These are phyloP conservation scores for Hirschfeldia incana DNA, from an alignment of 345 rosid genomes.

Conservation along the genomic window DNA sequence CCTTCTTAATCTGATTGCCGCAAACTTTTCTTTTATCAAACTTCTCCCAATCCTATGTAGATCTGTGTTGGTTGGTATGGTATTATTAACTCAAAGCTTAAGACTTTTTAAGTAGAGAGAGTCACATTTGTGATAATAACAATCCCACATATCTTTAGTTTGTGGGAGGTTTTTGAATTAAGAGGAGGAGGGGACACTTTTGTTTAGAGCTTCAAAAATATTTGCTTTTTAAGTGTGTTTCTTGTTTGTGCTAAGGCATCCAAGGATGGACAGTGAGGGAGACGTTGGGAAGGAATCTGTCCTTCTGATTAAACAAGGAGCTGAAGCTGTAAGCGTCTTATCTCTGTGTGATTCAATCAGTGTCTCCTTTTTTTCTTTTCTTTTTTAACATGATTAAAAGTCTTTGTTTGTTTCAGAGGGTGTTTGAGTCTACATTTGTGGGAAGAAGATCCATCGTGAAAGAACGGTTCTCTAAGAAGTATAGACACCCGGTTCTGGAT, in stretches of 20 bases:
- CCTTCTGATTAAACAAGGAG: slow-evolving; percentile 70
- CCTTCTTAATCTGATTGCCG: no score
- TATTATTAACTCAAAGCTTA: no score
- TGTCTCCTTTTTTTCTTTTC: background rate
- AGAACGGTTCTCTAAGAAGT: slow-evolving; percentile 94
- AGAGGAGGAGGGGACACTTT: no score
- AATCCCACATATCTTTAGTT: no score
- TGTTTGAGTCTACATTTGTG: slow-evolving; percentile 75
- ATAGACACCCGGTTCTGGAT: slow-evolving; percentile 89
- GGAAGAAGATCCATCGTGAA: slow-evolving; percentile 75
- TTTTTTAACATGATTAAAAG: background rate
- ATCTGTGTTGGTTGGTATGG: no score
- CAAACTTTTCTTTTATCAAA: no score
- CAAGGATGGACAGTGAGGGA: slow-evolving; percentile 40
- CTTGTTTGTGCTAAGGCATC: slow-evolving; percentile 9
- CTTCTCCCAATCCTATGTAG: no score
- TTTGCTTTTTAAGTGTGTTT: background rate
- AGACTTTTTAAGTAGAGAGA: no score
- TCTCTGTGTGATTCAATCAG: background rate
- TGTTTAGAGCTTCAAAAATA: background rate
- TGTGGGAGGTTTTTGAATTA: no score
- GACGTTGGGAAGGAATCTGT: slow-evolving; percentile 40
- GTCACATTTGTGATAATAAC: no score
- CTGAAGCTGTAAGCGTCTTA: slow-evolving; percentile 65
- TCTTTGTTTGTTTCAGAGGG: slow-evolving; percentile 52